Conservation (phyloP, 257 asterid genomes). For the Solanum pinnatisectum region DNA sequence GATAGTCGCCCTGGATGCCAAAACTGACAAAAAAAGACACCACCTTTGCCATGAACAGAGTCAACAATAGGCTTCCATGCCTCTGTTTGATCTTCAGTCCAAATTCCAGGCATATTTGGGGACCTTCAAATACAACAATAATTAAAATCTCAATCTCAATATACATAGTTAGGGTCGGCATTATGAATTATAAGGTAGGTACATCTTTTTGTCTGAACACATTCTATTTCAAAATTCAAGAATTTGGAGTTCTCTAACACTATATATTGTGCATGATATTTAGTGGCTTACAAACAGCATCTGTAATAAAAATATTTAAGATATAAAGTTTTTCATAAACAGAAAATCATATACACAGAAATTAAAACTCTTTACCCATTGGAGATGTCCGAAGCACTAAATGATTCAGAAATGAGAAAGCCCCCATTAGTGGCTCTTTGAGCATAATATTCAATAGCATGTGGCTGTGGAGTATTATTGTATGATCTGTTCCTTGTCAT, state of each 20-base stretch:
- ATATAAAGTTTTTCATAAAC: neutral
- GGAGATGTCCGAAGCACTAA: neutral
- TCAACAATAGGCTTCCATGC: neutral
- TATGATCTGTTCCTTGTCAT: constrained; percentile 4
- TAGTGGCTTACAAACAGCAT: neutral
- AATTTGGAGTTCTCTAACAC: neutral
- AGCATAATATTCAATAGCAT: neutral
- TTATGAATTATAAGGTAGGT: neutral
- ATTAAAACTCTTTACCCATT: neutral
- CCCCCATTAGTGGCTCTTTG: neutral
- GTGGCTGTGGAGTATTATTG: neutral
- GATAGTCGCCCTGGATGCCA: neutral
- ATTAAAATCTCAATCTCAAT: neutral
- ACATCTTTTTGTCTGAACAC: neutral
- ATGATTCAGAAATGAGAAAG: neutral
- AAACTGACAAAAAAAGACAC: neutral
- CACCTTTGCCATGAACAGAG: neutral
- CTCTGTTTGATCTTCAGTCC: neutral
- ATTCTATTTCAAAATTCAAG: neutral
- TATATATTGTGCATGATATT: neutral
- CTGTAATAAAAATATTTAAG: neutral
- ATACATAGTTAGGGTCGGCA: neutral
- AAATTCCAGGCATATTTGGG: neutral
- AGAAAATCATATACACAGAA: neutral
- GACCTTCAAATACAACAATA: neutral